These are phyloP conservation scores for Alternaria ventricosa DNA, from an alignment of 2,329 filamentous ascomycete genomes.

Conservation along the genomic window DNA sequence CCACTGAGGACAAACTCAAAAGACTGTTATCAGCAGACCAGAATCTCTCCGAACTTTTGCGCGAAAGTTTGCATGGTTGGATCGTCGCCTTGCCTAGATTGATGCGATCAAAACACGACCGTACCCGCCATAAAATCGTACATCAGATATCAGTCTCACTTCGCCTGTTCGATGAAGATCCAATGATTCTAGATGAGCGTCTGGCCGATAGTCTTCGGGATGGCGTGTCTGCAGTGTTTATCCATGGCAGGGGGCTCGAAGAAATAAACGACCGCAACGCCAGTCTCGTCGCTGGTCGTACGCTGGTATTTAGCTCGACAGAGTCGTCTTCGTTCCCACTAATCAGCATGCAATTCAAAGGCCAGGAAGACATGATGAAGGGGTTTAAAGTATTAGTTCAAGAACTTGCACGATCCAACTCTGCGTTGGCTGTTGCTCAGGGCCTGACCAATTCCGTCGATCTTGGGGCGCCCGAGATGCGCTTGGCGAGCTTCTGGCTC, in stretches of 20 bases:
- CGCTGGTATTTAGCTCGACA: constrained; percentile 20
- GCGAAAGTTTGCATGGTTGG: constrained; percentile 79
- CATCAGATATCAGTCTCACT: constrained; percentile 78
- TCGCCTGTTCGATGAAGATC: constrained; percentile 67
- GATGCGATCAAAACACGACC: constrained; percentile 85
- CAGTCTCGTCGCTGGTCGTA: constrained; percentile 15
- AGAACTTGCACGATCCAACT: constrained; percentile 58
- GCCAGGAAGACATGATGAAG: constrained; percentile 69
- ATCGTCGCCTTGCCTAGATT: constrained; percentile 77
- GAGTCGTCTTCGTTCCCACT: constrained; percentile 60
- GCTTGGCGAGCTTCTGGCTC: constrained; percentile 80
- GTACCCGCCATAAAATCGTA: constrained; percentile 74
- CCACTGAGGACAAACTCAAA: constrained; percentile 55
- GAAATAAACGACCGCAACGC: constrained; percentile 21
- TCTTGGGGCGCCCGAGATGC: constrained; percentile 63
- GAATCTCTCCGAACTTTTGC: constrained; percentile 68
- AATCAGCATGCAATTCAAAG: constrained; percentile 64
- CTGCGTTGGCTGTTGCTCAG: constrained; percentile 60
- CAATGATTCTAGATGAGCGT: constrained; percentile 70
- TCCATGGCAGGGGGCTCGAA: constrained; percentile 36
- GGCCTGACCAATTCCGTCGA: constrained; percentile 70
- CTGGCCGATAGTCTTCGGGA: constrained; percentile 75
- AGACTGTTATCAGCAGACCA: constrained; percentile 69
- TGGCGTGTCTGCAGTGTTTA: constrained; percentile 65
- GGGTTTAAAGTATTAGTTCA: constrained; percentile 66